These are phyloP conservation scores for Thinopyrum elongatum DNA, from an alignment of 176 grass and related monocot species.

Conservation along the genomic window DNA sequence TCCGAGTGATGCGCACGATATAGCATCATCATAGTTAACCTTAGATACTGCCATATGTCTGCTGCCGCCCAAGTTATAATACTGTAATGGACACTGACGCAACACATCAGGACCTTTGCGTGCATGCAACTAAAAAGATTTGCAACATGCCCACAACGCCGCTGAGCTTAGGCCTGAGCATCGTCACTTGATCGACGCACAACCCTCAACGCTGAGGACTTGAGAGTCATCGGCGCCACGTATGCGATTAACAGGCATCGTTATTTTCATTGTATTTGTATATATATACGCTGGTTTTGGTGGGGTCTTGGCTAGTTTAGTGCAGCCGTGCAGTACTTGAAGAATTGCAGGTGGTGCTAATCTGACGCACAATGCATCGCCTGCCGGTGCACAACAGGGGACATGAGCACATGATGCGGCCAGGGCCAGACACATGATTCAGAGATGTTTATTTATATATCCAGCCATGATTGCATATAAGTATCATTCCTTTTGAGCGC, in stretches of 20 bases:
- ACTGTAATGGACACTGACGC: background rate
- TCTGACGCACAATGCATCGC: slow-evolving; percentile 21
- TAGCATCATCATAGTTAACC: background rate
- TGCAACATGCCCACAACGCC: no score
- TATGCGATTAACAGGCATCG: no score
- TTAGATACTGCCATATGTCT: background rate
- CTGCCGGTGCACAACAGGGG: background rate
- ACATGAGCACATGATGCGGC: slow-evolving; percentile 37
- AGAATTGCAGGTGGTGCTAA: slow-evolving; percentile 25
- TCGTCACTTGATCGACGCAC: no score
- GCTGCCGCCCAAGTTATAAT: no score
- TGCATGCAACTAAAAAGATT: background rate
- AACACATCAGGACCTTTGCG: background rate
- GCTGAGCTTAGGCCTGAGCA: no score
- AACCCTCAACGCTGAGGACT: no score
- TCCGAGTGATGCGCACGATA: no score
- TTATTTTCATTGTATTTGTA: no score
- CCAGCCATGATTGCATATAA: background rate
- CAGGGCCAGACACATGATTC: background rate
- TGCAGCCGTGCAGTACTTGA: background rate
- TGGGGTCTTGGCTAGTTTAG: no score
- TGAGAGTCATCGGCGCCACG: no score
- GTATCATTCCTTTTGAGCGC: background rate
- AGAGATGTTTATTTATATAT: background rate
- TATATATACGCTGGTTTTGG: no score